Base-by-base conservation (phyloP, 805 yeast genomes). In the Candida maltosa region DNA sequence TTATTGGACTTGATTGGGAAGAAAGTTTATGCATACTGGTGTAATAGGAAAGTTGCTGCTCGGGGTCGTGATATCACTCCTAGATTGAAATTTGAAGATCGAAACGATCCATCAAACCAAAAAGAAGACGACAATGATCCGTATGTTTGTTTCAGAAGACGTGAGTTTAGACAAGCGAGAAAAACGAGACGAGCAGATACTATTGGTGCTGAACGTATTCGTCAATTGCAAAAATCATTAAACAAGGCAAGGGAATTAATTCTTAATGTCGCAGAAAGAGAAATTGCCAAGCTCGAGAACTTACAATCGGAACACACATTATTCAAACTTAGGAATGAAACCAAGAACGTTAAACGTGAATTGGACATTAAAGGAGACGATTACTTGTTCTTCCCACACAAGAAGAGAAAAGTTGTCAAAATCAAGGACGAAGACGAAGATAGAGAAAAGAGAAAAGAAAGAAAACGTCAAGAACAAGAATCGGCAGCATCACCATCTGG, bases 121-220 rank as follows among this genome's bases (percentile, higher is more conserved):
- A 88, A 88, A 52, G 97, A 89, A 51, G 66, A 67, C 38, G 97
- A 89, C 51, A 76, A 75, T 40, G 97, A 93, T 58, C 97, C 98
- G 2, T 93, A 93, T 58, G 83, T 87, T 26, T 87, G 97, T 65
- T 93, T 93, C 69, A 77, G 98, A 51, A 80, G 96, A 47, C 83
- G 98, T 58, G 97, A 89, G 53, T 83, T 87, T 45, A 78, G 98
- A 46, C 97, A 86, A 54, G 93, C 94, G 20, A 83, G 98, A 58
- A 93, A 93, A 58, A 93, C 98, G 0, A 78, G 98, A 58, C 78
- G 97, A 45, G 86, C 96, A 0, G 98, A 93, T 63, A 76, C 85
- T 22, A 85, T 87, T 48, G 87, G 93, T 47, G 82, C 88, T 10
- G 97, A 89, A 58, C 77, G 89, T 45, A 68, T 93, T 32, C 73